Percentiles rank a stretch among this genome's conserved stretches.
Conservation (phyloP, 225 moss, liverwort and hornwort genomes). For the Sphagnum contortum region DNA sequence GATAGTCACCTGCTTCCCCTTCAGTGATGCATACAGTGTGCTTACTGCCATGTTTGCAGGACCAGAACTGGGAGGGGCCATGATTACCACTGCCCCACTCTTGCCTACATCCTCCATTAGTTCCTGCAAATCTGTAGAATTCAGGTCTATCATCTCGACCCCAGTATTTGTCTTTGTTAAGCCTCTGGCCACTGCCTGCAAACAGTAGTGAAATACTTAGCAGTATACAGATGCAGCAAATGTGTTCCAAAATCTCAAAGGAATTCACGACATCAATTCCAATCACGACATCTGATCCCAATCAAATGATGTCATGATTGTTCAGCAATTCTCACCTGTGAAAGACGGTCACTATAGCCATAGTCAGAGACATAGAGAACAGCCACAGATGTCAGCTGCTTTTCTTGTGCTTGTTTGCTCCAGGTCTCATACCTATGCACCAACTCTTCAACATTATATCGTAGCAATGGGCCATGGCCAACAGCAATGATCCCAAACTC, state of each 20-base stretch:
- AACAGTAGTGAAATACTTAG: not conserved
- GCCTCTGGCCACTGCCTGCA: conserved; percentile 75
- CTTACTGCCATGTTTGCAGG: conserved; percentile 48
- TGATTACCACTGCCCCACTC: conserved; percentile 67
- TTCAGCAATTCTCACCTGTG: conserved; percentile 36
- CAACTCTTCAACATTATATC: conserved; percentile 67
- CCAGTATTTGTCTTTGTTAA: conserved; percentile 90
- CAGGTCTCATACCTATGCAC: conserved; percentile 69
- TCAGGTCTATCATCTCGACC: conserved; percentile 91
- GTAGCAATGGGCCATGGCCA: conserved; percentile 82
- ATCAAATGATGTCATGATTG: too few species aligned
- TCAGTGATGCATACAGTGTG: conserved; percentile 62
- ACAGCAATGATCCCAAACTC: conserved; percentile 63
- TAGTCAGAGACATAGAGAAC: conserved; percentile 88
- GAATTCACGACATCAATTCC: too few species aligned
- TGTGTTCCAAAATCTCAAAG: not conserved
- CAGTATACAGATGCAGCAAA: not conserved
- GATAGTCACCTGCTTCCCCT: conserved; percentile 53
- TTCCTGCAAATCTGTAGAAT: conserved; percentile 64
- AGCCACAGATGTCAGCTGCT: conserved; percentile 77
- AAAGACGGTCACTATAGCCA: conserved; percentile 87
- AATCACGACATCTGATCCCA: too few species aligned
- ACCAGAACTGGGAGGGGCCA: conserved; percentile 84
- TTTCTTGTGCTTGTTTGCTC: conserved; percentile 80
- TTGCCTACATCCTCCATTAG: conserved; percentile 70